Evolutionary conservation across 2,329 filamentous ascomycete species (phyloP).

Genomic region (Ilyonectria destructans): DNA sequence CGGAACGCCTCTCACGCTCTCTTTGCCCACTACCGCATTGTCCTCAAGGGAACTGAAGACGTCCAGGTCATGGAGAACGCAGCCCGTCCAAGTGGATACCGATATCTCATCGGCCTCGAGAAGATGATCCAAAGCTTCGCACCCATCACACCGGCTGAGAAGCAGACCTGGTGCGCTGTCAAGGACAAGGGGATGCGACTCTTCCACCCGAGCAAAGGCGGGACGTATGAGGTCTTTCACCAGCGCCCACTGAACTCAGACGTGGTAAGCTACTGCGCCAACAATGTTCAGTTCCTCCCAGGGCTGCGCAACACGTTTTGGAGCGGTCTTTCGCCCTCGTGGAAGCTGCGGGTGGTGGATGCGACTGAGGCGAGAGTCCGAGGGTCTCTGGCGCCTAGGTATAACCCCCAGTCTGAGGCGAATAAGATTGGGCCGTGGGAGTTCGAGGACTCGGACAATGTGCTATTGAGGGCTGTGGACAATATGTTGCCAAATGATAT

Average conservation of each 20-base stretch:
- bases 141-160: slow-evolving; percentile 11
- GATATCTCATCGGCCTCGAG: slow-evolving; percentile 18
- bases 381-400: slow-evolving; percentile 50
- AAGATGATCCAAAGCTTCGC: slow-evolving; percentile 15
- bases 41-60: slow-evolving; percentile 63
- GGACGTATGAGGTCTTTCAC: slow-evolving; percentile 64
- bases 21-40: slow-evolving; percentile 61
- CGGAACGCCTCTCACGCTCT: slow-evolving; percentile 73
- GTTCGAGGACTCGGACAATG: too few species aligned
- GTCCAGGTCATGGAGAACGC: slow-evolving; percentile 72
- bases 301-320: slow-evolving; percentile 52
- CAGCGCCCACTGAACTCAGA: slow-evolving; percentile 59
- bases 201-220: slow-evolving; percentile 61
- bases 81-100: slow-evolving; percentile 1
- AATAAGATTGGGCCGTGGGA: slow-evolving; percentile 23
- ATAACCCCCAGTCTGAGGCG: slow-evolving; percentile 19
- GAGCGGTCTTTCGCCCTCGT: slow-evolving; percentile 35
- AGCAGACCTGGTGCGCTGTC: slow-evolving; percentile 46
- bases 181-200: slow-evolving; percentile 58
- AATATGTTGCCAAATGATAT: too few species aligned
- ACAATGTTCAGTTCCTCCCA: slow-evolving; percentile 63
- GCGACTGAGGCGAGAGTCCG: slow-evolving; percentile 50
- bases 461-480: too few species aligned
- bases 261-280: slow-evolving; percentile 62
- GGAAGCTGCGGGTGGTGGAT: slow-evolving; percentile 44